These are phyloP conservation scores for Phalaenopsis equestris DNA, from an alignment of 106 monocot genomes.

Conservation along the genomic window DNA sequence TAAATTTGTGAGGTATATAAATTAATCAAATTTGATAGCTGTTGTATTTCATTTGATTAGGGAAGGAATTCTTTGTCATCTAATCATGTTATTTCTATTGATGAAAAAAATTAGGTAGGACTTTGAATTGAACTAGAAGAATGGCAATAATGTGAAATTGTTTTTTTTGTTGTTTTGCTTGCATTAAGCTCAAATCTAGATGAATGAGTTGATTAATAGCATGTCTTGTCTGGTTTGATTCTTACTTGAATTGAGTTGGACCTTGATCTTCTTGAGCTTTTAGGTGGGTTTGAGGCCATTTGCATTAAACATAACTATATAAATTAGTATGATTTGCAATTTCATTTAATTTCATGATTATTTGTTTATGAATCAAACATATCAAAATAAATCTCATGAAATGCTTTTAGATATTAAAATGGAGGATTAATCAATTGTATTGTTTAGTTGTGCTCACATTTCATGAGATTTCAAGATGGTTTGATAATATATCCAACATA, in stretches of 20 bases:
- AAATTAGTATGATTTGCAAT: too few species aligned
- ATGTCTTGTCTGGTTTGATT: too few species aligned
- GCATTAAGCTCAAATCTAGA: neutral
- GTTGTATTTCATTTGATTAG: neutral
- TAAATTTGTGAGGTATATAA: conserved; percentile 1
- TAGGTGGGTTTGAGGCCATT: neutral
- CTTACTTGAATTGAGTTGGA: neutral
- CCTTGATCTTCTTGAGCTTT: neutral
- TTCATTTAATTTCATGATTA: too few species aligned
- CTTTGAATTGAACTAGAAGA: neutral
- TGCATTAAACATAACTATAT: too few species aligned
- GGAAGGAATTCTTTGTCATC: neutral
- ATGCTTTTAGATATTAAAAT: too few species aligned
- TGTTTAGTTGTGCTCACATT: too few species aligned
- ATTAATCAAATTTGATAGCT: neutral
- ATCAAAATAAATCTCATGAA: too few species aligned
- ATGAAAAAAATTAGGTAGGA: neutral
- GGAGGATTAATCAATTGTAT: too few species aligned
- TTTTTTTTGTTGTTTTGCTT: neutral
- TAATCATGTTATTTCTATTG: neutral
- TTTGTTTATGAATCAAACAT: too few species aligned
- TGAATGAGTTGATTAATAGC: too few species aligned
- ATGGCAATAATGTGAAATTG: neutral
- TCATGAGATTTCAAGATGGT: too few species aligned
- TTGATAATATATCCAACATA: too few species aligned